Base-by-base conservation (phyloP, 805 yeast genomes). In the Teunomyces atbi region DNA sequence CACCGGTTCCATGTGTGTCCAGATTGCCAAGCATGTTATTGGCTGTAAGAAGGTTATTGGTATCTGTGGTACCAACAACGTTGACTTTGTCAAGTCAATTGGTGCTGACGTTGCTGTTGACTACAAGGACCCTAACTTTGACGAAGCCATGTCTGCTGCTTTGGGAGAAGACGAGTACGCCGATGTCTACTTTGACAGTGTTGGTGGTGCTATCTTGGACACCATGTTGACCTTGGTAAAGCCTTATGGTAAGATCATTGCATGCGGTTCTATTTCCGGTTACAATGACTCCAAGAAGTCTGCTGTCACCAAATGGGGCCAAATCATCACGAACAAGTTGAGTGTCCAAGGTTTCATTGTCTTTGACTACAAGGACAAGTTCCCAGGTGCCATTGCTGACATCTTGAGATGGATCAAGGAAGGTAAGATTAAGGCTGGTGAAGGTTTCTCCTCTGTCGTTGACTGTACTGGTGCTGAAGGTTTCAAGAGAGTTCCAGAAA, bases 221-320 rank as follows among this genome's bases (percentile, higher is more conserved):
- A 60, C 67, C 26, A 75, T 76, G 43, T 61, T 77, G 49, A 45
- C 54, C 7, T 56, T 61, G 46, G 55, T 73, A 45, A 77, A 70
- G 51, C 59, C 58, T 6, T 59, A 56, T 32, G 82, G 80, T 36
- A 65, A 60, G 32, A 64, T 84, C 34, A 59, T 81, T 45, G 83
- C 81, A 18, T 81, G 86, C 65, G 89, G 89, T 50, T 71, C 83
- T 12, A 80, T 83, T 48, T 62, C 86, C 26, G 78, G 79, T 42
- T 83, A 82, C 61, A 78, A 81, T 55, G 39, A 36, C 18, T 2
- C 18, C n/a, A 20, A 20, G 23, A 20, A 36, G 18, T 10, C 12
- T 6, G 13, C 15, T n/a, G 18, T 36, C 23, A 12, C 63, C 32
- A 68, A 65, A 44, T 78, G 78, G 68, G 48, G 59, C 10, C 50